Percentiles rank a stretch among this genome's conserved stretches.
Evolutionary conservation across 2,329 filamentous ascomycete genomes (phyloP).

Genomic region (Colletotrichum neosansevieriae): DNA sequence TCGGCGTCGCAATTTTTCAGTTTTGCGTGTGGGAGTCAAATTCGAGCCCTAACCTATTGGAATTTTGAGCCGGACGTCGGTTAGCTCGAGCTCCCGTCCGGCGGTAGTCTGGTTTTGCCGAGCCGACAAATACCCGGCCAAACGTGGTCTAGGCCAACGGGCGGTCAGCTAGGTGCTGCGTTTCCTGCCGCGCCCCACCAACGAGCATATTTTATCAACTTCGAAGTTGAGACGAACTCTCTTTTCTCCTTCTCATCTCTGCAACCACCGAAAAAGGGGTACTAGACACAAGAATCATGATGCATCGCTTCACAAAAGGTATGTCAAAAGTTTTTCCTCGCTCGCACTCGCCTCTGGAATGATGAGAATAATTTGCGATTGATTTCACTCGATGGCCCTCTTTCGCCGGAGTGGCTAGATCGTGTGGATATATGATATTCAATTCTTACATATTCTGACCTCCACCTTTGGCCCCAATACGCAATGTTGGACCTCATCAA

Average conservation of each 20-base stretch:
- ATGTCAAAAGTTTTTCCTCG: conserved; percentile 38
- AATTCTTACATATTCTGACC: conserved; percentile 99
- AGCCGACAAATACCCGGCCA: conserved; percentile 1
- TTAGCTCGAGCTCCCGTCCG: background rate
- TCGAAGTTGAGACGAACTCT: background rate
- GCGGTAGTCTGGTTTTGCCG: conserved; percentile 30
- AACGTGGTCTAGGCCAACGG: conserved; percentile 4
- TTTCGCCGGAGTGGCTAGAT: conserved; percentile 90
- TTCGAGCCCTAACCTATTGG: conserved; percentile 15
- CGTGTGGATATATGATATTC: conserved; percentile 84
- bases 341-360: conserved; percentile 55
- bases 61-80: background rate
- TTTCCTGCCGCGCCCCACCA: conserved; percentile 29
- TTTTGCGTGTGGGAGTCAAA: conserved; percentile 19
- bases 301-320: conserved; percentile 39
- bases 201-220: conserved; percentile 30
- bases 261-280: conserved; percentile 16
- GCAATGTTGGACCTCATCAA: background rate
- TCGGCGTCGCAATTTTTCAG: conserved; percentile 35
- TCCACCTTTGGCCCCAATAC: conserved; percentile 43
- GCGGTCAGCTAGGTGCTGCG: background rate
- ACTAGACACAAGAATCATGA: background rate
- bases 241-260: background rate
- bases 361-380: conserved; percentile 99
- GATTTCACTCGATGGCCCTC: conserved; percentile 86